Percentiles rank a stretch among this genome's conserved stretches.
Conservation (phyloP, 179 eudicot species). For the Sideroxylon spinosum region DNA sequence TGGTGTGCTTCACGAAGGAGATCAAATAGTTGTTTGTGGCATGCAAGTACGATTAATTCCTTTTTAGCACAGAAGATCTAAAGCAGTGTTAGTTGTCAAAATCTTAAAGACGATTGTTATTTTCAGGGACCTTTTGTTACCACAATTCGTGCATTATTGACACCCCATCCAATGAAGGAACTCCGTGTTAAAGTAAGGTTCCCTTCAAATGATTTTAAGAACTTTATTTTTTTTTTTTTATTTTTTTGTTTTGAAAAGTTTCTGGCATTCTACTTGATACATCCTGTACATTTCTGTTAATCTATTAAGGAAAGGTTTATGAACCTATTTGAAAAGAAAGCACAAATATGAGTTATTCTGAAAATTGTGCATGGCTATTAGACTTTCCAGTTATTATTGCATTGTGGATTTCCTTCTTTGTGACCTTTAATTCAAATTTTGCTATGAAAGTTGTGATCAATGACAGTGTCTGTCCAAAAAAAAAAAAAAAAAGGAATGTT, state of each 20-base stretch:
- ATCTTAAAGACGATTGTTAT: slow-evolving; percentile 3
- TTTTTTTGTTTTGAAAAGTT: background rate
- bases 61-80: slow-evolving; percentile 3
- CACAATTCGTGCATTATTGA: slow-evolving; percentile 74
- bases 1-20: slow-evolving; percentile 95
- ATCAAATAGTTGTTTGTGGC: slow-evolving; percentile 89
- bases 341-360: background rate
- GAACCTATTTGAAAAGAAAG: background rate
- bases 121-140: slow-evolving; percentile 83
- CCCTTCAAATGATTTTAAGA: background rate
- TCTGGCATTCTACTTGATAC: background rate
- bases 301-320: background rate
- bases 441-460: no score
- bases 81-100: background rate
- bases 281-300: background rate
- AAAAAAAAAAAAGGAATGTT: no score
- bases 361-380: background rate
- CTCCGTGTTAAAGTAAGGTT: slow-evolving; percentile 75
- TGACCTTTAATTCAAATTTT: no score
- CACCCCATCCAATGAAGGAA: slow-evolving; percentile 98
- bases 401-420: background rate
- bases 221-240: background rate
- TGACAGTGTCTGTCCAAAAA: no score
- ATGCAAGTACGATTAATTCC: slow-evolving; percentile 57
- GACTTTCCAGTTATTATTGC: background rate